phyloP scores from a whole-genome alignment of 176 grass and related monocot species.

The Avena atlantica region DNA sequence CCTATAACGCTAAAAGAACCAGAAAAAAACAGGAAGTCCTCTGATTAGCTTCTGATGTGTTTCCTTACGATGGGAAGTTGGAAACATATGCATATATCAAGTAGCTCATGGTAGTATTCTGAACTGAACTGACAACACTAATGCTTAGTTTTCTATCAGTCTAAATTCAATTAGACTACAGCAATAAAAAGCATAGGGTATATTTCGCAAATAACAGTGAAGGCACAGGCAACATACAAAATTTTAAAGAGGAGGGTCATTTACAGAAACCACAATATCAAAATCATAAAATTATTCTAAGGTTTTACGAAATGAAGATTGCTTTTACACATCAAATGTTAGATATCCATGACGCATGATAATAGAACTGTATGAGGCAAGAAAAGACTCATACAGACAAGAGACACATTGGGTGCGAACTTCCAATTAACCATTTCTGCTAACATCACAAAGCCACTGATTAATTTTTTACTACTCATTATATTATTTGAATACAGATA shows the following conservation, averaged over 20 bases:
- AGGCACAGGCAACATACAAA: slow-evolving; percentile 17
- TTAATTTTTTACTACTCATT: slow-evolving; percentile 4
- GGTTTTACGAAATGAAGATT: not conserved
- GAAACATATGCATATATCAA: slow-evolving; percentile 28
- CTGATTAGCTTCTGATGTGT: slow-evolving; percentile 16
- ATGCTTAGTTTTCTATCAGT: not conserved
- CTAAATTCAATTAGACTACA: slow-evolving; percentile 23
- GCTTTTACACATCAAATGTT: not conserved
- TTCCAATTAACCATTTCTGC: slow-evolving; percentile 6
- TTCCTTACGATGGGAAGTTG: slow-evolving; percentile 7
- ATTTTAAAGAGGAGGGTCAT: not conserved
- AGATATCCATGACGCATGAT: slow-evolving; percentile 18
- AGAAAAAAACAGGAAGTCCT: slow-evolving; percentile 18
- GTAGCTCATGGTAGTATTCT: slow-evolving; percentile 6
- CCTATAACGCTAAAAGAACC: slow-evolving; percentile 64
- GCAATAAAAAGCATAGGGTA: not conserved
- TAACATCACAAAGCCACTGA: not conserved
- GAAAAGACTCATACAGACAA: not conserved
- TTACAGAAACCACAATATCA: not conserved
- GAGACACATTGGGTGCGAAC: not conserved
- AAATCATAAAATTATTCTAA: slow-evolving; percentile 15
- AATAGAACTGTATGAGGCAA: not conserved
- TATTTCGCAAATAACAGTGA: not conserved
- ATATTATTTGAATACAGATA: slow-evolving; percentile 14
- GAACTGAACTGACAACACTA: not conserved